phyloP scores from a whole-genome alignment of 2,329 filamentous ascomycete species.

The Diaporthe batatas region DNA sequence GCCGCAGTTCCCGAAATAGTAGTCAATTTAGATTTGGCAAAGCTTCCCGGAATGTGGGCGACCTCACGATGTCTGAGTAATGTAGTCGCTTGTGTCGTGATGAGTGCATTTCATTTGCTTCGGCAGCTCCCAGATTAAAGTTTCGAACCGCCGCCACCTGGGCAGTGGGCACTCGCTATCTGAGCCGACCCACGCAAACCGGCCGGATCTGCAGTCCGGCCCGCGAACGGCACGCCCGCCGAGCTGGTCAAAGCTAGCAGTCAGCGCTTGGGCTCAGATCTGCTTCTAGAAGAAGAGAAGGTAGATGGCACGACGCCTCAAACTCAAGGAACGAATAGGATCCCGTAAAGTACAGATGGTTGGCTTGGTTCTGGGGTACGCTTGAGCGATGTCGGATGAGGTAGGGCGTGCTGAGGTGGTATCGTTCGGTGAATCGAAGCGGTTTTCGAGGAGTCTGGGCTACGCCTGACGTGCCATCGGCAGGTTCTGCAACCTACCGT shows the following conservation, averaged over 20 bases:
- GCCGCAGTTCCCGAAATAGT: neutral
- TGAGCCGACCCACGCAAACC: constrained; percentile 6
- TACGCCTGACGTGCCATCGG: neutral
- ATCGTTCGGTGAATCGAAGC: neutral
- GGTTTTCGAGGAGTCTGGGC: constrained; percentile 14
- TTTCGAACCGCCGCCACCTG: neutral
- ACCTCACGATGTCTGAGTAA: constrained; percentile 6
- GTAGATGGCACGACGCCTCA: neutral
- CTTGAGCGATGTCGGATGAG: neutral
- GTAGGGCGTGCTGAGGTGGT: neutral
- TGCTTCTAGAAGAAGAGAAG: neutral
- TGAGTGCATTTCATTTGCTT: neutral
- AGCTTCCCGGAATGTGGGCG: neutral
- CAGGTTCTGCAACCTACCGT: constrained; percentile 7
- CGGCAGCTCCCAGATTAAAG: constrained; percentile 2
- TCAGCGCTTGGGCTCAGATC: neutral
- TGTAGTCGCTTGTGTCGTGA: neutral
- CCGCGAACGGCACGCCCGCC: neutral
- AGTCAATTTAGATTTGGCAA: neutral
- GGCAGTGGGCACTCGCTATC: too few species aligned
- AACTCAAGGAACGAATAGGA: too few species aligned
- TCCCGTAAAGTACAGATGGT: neutral
- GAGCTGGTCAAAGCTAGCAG: neutral
- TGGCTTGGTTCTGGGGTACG: neutral
- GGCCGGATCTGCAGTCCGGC: neutral